A percentile compares a stretch with the other conserved stretches of the same genome.
These are phyloP conservation scores for Trichosporon faecale DNA, from an alignment of 1,284 basidiomycete genomes.

Conservation along the genomic window DNA sequence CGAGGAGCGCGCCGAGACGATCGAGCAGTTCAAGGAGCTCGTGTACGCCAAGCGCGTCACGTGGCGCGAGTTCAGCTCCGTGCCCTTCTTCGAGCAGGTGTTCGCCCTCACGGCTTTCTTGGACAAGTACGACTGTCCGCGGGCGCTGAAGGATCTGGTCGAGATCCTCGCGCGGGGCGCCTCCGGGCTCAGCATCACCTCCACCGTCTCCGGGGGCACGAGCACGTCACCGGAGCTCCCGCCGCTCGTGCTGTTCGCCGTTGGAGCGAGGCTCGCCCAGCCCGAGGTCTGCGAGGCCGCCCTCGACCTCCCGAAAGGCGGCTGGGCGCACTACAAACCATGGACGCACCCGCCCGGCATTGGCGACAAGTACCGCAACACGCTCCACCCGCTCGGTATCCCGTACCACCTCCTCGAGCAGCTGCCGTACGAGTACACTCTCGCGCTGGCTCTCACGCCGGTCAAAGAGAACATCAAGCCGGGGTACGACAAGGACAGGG, in stretches of 20 bases:
- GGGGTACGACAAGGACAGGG: background rate
- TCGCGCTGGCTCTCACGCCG: background rate
- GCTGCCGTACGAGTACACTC: conserved; percentile 2
- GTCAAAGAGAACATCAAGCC: background rate
- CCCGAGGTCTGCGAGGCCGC: conserved; percentile 4
- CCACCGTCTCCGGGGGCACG: background rate
- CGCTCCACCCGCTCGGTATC: background rate
- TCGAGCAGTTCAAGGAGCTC: conserved; percentile 1
- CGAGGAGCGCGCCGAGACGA: background rate
- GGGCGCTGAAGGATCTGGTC: background rate
- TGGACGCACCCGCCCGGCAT: conserved; percentile 1
- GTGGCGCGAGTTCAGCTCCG: background rate
- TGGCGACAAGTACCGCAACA: background rate
- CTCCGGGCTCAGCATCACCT: background rate
- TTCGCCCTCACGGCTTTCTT: background rate
- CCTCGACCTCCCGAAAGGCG: background rate
- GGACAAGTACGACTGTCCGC: background rate
- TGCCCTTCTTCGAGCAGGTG: background rate
- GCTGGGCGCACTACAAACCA: background rate
- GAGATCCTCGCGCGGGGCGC: background rate
- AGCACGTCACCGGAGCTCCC: background rate
- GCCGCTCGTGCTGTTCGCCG: background rate
- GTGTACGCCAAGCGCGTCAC: background rate
- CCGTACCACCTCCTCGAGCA: background rate
- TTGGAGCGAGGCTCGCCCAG: background rate